Conservation (phyloP, 805 yeast species). For the Candida multigemmis region DNA sequence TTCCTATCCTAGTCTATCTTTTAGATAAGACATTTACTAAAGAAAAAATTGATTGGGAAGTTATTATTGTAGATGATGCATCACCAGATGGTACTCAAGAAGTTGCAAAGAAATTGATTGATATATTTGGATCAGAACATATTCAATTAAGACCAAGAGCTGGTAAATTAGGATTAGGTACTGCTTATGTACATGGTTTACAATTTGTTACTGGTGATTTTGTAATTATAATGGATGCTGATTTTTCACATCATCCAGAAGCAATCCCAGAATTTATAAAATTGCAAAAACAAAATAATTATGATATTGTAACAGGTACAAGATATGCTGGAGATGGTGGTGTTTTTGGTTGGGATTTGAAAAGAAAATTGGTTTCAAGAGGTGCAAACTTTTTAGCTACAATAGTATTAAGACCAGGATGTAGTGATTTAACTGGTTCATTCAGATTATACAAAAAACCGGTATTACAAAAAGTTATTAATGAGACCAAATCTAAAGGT, state of each 20-base stretch:
- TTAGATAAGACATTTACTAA: conserved; percentile 58
- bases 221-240: conserved; percentile 80
- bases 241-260: conserved; percentile 74
- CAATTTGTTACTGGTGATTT: conserved; percentile 63
- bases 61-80: conserved; percentile 67
- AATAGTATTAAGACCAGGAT: conserved; percentile 60
- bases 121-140: conserved; percentile 49
- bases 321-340: conserved; percentile 78
- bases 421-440: conserved; percentile 70
- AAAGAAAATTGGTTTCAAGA: conserved; percentile 67
- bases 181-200: conserved; percentile 74
- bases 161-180: conserved; percentile 72
- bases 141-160: conserved; percentile 62
- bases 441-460: conserved; percentile 68
- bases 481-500: conserved; percentile 64
- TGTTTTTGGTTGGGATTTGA: conserved; percentile 78
- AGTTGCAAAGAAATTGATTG: conserved; percentile 51
- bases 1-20: conserved; percentile 62
- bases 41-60: conserved; percentile 60
- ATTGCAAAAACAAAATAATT: conserved; percentile 44
- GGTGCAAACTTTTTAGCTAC: conserved; percentile 77
- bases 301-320: conserved; percentile 50
- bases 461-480: conserved; percentile 56
- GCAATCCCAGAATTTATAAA: conserved; percentile 70
- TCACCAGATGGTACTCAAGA: conserved; percentile 81